A percentile compares a stretch with the other conserved stretches of the same genome.
Evolutionary conservation across 202 grass and related monocot species (phyloP).

Genomic region (Hordeum pubiflorum): DNA sequence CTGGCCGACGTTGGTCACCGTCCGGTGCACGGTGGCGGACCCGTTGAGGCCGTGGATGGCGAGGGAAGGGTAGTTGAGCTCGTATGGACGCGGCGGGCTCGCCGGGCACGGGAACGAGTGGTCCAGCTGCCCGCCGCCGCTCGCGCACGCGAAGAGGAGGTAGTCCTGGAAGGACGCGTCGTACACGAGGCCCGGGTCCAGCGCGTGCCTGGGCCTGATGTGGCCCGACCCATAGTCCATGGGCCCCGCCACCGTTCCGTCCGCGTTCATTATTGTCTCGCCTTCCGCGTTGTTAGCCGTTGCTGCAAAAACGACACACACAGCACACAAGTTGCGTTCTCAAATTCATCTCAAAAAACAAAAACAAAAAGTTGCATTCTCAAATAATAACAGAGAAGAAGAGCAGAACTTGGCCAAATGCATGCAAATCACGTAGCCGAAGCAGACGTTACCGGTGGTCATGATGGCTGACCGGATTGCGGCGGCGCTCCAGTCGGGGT

Average conservation of each 20-base stretch:
- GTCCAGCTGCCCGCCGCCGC: slow-evolving; percentile 50
- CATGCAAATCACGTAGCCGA: not conserved
- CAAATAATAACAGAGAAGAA: no score
- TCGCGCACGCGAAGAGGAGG: slow-evolving; percentile 67
- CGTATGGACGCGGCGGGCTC: slow-evolving; percentile 29
- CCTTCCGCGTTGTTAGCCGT: slow-evolving; percentile 35
- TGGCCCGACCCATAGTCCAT: slow-evolving; percentile 78
- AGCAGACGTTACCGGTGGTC: slow-evolving; percentile 59
- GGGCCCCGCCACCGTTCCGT: slow-evolving; percentile 39
- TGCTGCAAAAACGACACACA: slow-evolving; percentile 14
- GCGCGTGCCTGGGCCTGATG: slow-evolving; percentile 60
- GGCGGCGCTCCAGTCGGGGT: slow-evolving; percentile 77
- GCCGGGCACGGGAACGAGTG: slow-evolving; percentile 49
- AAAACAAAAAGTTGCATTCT: no score
- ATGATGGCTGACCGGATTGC: slow-evolving; percentile 83
- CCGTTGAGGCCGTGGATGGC: slow-evolving; percentile 45
- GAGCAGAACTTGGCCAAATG: no score
- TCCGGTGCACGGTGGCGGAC: slow-evolving; percentile 40
- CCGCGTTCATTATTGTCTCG: slow-evolving; percentile 42
- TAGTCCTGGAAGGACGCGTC: slow-evolving; percentile 78
- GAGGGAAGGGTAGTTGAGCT: slow-evolving; percentile 76
- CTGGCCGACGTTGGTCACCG: slow-evolving; percentile 70
- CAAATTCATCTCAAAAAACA: no score
- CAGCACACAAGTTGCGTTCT: no score
- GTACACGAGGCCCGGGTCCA: slow-evolving; percentile 78